Base-by-base conservation (phyloP, 805 yeast species). In the Kockiozyma suomiensis region DNA sequence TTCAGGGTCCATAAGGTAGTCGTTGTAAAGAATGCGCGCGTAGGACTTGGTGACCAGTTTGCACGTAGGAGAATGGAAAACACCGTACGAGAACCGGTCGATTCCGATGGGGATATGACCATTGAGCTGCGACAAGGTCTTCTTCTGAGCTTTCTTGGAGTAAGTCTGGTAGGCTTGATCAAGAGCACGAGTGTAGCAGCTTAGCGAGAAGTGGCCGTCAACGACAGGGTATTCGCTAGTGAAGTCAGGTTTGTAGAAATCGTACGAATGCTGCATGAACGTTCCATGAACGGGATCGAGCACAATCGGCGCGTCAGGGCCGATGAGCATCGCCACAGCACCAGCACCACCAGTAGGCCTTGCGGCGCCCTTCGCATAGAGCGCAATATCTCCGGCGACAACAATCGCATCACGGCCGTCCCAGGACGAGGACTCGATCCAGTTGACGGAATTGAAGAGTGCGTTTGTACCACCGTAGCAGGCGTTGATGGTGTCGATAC, bases 281-380 rank as follows among this genome's bases (percentile, higher is more conserved):
- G 96, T 83, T 66, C 98, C 98, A 79, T 94, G 90, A 61, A 85
- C 83, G 47, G 87, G 78, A 70, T 94, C 98, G 70, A 94, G 86
- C 42, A 90, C 97, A 68, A 94, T 82, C 67, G 99, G 99, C 42
- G 99, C 97, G 73, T 94, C 96, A 54, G 98, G 97, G 53, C 99
- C 99, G 70, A 94, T 89, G 74, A 88, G 84, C 73, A 94, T 70
- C 46, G 99, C 99, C 62, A 93, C 96, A 50, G 96, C 82, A 74
- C 99, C 99, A 56, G 96, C 97, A 80, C 99, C 99, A 76, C 99
- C 99, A 55, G 99, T 94, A 73, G 99, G 99, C 82, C 99, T 87
- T 58, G 99, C 99, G 40, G 96, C 87, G 74, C 99, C 99, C 79
- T 92, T 84, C 70, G 92, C 91, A 78, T 94, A 94, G 69, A 94